Evolutionary conservation across 2,329 filamentous ascomycete species (phyloP).

Genomic region (Tolypocladium pustulatum): DNA sequence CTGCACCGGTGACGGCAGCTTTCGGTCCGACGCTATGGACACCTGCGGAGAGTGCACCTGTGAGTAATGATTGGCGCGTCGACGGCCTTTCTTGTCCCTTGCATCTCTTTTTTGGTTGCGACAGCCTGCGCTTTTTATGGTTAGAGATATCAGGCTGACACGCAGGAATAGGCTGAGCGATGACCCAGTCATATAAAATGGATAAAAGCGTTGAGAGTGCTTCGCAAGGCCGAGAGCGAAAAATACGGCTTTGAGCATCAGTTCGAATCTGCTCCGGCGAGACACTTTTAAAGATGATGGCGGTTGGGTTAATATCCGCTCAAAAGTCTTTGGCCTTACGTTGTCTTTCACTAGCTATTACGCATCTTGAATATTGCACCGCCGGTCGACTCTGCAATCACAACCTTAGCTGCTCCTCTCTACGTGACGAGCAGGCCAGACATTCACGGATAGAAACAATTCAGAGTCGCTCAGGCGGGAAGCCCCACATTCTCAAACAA

Average conservation of each 20-base stretch:
- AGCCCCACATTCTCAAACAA: background rate
- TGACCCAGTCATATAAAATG: background rate
- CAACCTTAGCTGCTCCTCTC: background rate
- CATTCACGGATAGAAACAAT: background rate
- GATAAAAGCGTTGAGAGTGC: background rate
- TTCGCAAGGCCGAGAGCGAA: background rate
- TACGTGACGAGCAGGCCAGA: background rate
- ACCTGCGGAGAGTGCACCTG: constrained; percentile 6
- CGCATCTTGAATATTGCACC: background rate
- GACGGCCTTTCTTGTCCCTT: background rate
- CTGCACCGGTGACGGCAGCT: constrained; percentile 7
- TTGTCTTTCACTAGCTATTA: background rate
- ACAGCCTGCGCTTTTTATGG: background rate
- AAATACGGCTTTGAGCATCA: background rate
- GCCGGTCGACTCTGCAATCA: background rate
- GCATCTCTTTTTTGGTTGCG: background rate
- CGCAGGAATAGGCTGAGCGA: background rate
- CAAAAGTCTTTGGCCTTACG: background rate
- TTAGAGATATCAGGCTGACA: background rate
- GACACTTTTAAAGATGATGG: too few relatives aligned
- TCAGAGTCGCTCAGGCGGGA: too few relatives aligned
- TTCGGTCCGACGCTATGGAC: constrained; percentile 7
- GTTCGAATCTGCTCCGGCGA: background rate
- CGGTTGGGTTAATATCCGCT: too few relatives aligned
- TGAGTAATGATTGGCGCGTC: background rate